Percentiles rank a stretch among this genome's conserved stretches.
Conservation (phyloP, 805 yeast genomes). For the Kodamaea restingae region DNA sequence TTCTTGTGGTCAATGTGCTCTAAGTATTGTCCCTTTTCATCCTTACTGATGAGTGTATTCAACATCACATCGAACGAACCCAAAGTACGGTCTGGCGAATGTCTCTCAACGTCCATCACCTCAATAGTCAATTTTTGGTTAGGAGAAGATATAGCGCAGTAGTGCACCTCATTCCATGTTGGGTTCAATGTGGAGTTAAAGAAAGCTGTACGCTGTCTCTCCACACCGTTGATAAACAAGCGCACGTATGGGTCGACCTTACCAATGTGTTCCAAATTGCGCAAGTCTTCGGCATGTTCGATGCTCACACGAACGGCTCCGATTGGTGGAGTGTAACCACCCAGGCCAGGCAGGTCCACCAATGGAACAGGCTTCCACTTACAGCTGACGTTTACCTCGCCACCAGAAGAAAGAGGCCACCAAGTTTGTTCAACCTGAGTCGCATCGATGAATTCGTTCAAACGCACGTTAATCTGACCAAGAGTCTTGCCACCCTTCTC, state of each 20-base stretch:
- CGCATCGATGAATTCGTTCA: conserved; percentile 69
- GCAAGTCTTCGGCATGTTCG: conserved; percentile 66
- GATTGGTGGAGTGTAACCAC: conserved; percentile 89
- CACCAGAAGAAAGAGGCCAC: conserved; percentile 71
- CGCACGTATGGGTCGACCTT: conserved; percentile 90
- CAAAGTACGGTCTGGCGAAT: conserved; percentile 76
- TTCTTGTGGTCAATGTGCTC: conserved; percentile 54
- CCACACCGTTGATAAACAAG: conserved; percentile 70
- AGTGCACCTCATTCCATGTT: conserved; percentile 77
- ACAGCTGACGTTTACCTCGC: conserved; percentile 66
- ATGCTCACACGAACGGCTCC: conserved; percentile 81
- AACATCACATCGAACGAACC: conserved; percentile 76
- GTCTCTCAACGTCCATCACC: conserved; percentile 85
- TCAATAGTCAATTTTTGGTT: conserved; percentile 81
- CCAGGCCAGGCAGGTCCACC: conserved; percentile 59
- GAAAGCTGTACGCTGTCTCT: conserved; percentile 72
- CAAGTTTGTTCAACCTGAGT: conserved; percentile 73
- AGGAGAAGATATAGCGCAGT: conserved; percentile 76
- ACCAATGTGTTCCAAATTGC: conserved; percentile 85
- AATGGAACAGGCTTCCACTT: conserved; percentile 85
- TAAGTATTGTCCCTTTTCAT: conserved; percentile 59
- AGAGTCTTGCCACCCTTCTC: conserved; percentile 52
- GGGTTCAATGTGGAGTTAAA: conserved; percentile 69
- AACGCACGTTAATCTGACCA: conserved; percentile 55
- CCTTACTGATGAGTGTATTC: conserved; percentile 60